Base-by-base conservation (phyloP, 345 rosid genomes). In the Carallia pectinifolia region DNA sequence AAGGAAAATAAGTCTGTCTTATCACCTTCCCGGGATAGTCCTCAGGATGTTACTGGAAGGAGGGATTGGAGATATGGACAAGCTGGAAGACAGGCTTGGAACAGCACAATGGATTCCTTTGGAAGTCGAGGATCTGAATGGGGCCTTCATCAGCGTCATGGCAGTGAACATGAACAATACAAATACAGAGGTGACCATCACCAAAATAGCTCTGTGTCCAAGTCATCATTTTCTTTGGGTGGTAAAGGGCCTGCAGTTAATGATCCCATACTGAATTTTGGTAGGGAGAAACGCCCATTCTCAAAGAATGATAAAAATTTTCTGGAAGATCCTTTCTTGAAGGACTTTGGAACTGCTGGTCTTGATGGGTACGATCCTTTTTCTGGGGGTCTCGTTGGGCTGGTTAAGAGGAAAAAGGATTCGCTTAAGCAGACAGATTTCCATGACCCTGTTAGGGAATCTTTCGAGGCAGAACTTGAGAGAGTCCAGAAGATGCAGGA, bases 391-490 rank as follows among this genome's bases (percentile, higher is more conserved):
- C 83, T 89, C 62, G 88, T 86, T 19, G 89, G 94, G 59, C 83
- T 90, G 65, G 77, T 86, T 71, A 92, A 89, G 83, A 88, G 88
- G 87, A 96, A 86, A 87, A 92, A 90, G 78, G 96, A 90, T 62
- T 76, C 79, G 58, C 61, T 77, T 53, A 91, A 88, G 72, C 94
- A 86, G 76, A 71, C 88, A 18, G 90, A 92, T 83, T 89, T 92
- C 76, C 92, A 86, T 76, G 99, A 96, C 38, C 98, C 99, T 79
- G 91, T 86, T 18, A 84, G 98, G 70, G 99, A 92, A 65, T 92
- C 98, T 64, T 96, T 96, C 80, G 99, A 96, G 85, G 99, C 98
- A 77, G 99, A 96, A 79, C 97, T 96, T 67, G 91, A 96, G 83
- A 88, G 93, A 75, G 97, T 96, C 71, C 98, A 96, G 79, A 96